Conservation (phyloP, 169 alveolate species). For the Cytauxzoon felis region DNA sequence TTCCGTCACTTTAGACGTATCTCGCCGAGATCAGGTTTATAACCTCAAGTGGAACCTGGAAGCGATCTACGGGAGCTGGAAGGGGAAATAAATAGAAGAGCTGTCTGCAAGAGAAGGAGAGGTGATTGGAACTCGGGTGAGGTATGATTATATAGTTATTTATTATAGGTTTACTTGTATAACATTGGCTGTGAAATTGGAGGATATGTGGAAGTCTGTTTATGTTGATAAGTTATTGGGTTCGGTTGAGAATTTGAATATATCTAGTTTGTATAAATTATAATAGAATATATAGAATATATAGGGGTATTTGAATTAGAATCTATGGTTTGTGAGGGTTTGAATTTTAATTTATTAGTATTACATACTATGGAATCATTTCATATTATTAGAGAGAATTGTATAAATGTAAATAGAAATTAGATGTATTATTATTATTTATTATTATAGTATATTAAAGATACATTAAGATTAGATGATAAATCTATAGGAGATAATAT, state of each 20-base stretch:
- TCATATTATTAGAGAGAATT: background rate
- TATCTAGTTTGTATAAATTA: conserved; percentile 5
- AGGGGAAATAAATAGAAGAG: too few species aligned
- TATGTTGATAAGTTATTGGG: conserved; percentile 53
- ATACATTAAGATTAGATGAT: conserved; percentile 47
- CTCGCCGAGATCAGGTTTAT: too few species aligned
- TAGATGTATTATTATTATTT: background rate
- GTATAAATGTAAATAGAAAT: conserved; percentile 13
- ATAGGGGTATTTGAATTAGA: conserved; percentile 62
- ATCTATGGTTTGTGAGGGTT: conserved; percentile 54
- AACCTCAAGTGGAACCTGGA: too few species aligned
- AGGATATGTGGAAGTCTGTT: conserved; percentile 56
- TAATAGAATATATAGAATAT: background rate
- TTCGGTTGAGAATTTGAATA: conserved; percentile 25
- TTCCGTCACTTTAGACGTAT: too few species aligned
- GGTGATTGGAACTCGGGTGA: too few species aligned
- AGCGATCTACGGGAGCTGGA: too few species aligned
- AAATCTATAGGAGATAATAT: conserved; percentile 37
- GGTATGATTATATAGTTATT: background rate
- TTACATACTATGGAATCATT: conserved; percentile 56
- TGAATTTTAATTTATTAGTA: conserved; percentile 39
- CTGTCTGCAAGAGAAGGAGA: too few species aligned
- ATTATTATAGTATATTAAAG: conserved; percentile 39
- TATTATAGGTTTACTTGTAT: conserved; percentile 53
- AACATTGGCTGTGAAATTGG: conserved; percentile 55